These are phyloP conservation scores for Pyronema domesticum DNA, from an alignment of 495 filamentous ascomycete species.

Conservation along the genomic window DNA sequence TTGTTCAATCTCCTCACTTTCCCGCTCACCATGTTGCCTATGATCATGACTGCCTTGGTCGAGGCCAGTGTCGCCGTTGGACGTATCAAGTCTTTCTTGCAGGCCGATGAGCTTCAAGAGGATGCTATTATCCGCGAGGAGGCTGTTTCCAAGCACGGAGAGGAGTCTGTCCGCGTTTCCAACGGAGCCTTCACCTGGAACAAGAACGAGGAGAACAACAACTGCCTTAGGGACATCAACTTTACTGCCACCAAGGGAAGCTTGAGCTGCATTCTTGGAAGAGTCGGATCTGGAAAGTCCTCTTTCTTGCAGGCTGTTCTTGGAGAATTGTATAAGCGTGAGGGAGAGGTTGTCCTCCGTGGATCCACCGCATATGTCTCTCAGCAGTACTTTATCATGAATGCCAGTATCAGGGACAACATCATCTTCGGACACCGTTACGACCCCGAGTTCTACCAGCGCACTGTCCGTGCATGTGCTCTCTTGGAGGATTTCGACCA, in stretches of 20 bases:
- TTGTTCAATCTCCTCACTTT: conserved; percentile 48
- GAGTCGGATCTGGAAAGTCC: conserved; percentile 88
- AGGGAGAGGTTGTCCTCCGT: conserved; percentile 66
- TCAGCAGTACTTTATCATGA: conserved; percentile 93
- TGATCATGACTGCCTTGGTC: conserved; percentile 94
- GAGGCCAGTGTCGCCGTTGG: conserved; percentile 86
- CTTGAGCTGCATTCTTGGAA: conserved; percentile 81
- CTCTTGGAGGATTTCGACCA: conserved; percentile 78
- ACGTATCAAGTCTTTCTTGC: conserved; percentile 70
- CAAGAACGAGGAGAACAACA: conserved; percentile 31
- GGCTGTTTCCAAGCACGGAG: conserved; percentile 50
- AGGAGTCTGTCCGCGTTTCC: conserved; percentile 66
- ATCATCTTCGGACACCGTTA: conserved; percentile 93
- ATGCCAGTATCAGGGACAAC: conserved; percentile 88
- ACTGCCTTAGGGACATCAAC: conserved; percentile 57
- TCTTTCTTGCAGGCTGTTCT: conserved; percentile 73
- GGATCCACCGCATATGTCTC: conserved; percentile 79
- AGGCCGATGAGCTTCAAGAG: conserved; percentile 72
- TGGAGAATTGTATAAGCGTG: conserved; percentile 77
- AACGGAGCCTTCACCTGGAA: conserved; percentile 94
- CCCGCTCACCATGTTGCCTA: conserved; percentile 81
- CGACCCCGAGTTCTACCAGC: conserved; percentile 88
- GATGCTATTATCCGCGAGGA: conserved; percentile 59
- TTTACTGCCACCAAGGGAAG: conserved; percentile 80
- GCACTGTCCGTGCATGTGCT: conserved; percentile 85